A percentile compares a stretch with the other conserved stretches of the same genome.
These are phyloP conservation scores for Cordyceps pruinosa DNA, from an alignment of 2,329 filamentous ascomycete genomes.

Conservation along the genomic window DNA sequence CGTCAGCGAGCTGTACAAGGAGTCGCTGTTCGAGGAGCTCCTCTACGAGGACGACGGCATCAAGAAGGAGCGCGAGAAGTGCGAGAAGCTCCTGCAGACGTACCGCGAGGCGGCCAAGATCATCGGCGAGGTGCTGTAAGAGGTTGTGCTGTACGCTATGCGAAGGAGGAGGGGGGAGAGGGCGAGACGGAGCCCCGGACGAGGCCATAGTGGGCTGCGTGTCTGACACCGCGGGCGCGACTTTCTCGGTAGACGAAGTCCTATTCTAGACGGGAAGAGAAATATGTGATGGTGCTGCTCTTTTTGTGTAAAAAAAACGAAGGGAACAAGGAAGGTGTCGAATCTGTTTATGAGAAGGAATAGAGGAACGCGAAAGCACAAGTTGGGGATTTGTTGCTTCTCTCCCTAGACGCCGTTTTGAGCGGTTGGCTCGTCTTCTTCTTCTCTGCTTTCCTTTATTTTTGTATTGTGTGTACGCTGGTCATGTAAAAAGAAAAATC, in stretches of 20 bases:
- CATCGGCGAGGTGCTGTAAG: constrained; percentile 84
- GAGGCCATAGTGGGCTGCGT: neutral
- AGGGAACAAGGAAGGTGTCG: neutral
- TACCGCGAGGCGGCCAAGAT: constrained; percentile 98
- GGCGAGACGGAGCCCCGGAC: neutral
- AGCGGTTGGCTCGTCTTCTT: neutral
- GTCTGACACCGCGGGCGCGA: neutral
- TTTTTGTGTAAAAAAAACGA: neutral
- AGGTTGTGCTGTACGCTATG: neutral
- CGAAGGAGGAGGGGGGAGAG: neutral
- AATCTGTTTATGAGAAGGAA: neutral
- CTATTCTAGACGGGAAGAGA: neutral
- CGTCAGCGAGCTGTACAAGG: constrained; percentile 92
- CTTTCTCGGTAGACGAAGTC: neutral
- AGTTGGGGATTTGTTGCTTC: neutral
- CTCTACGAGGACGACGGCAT: constrained; percentile 96
- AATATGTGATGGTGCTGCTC: neutral
- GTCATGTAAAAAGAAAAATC: constrained; percentile 13
- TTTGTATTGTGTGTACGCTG: constrained; percentile 14
- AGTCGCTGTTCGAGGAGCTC: constrained; percentile 82
- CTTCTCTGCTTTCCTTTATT: neutral
- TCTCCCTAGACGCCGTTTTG: neutral
- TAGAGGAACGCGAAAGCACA: neutral
- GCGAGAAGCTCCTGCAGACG: constrained; percentile 88
- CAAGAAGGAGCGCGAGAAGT: constrained; percentile 97